phyloP scores from a whole-genome alignment of 805 yeast genomes.

The Saccharomyces jurei region DNA sequence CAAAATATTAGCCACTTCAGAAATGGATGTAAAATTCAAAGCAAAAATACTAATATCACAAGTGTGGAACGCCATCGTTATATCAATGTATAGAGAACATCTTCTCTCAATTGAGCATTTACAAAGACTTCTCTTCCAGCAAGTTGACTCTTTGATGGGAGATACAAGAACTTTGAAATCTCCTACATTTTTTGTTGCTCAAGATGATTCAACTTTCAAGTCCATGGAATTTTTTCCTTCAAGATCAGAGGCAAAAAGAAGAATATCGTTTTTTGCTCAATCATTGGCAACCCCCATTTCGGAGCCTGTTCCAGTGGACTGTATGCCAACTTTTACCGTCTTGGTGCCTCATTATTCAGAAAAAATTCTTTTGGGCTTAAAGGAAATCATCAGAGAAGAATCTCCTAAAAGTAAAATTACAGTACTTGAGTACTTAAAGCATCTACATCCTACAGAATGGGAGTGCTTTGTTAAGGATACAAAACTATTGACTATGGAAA shows the following conservation, averaged over 20 bases:
- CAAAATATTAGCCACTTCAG: constrained; percentile 50
- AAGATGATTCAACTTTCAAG: constrained; percentile 64
- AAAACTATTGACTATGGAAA: constrained; percentile 51
- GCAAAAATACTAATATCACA: constrained; percentile 56
- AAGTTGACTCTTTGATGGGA: constrained; percentile 30
- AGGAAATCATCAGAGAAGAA: constrained; percentile 72
- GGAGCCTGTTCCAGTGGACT: constrained; percentile 53
- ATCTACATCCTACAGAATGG: constrained; percentile 72
- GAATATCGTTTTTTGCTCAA: constrained; percentile 85
- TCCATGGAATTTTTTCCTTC: constrained; percentile 46
- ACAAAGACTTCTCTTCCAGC: constrained; percentile 54
- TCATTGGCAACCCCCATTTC: constrained; percentile 81
- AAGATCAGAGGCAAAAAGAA: constrained; percentile 70
- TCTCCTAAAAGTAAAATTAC: constrained; percentile 52
- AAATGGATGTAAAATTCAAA: constrained; percentile 39
- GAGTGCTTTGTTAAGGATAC: constrained; percentile 69
- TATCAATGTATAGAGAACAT: constrained; percentile 78
- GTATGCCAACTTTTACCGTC: constrained; percentile 78
- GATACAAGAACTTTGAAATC: constrained; percentile 46
- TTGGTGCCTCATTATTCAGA: constrained; percentile 83
- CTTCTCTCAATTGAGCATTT: constrained; percentile 66
- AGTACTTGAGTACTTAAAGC: constrained; percentile 70
- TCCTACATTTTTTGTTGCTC: constrained; percentile 73
- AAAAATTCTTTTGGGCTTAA: constrained; percentile 64
- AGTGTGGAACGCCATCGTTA: constrained; percentile 78